Conservation (phyloP, 768 basidiomycete genomes). For the Plicaturopsis crispa region DNA sequence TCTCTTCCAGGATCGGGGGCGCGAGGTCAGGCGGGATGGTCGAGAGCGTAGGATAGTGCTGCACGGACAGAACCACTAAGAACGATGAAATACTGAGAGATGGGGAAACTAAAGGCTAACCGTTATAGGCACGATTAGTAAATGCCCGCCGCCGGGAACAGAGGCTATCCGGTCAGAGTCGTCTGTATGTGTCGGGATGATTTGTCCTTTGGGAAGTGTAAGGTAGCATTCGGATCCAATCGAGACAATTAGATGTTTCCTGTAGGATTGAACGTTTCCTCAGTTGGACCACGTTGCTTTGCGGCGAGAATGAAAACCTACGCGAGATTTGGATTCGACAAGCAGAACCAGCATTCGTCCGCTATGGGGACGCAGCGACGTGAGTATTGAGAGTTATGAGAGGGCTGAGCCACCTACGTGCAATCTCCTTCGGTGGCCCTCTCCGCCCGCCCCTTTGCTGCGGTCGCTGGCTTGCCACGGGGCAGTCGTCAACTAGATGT, state of each 20-base stretch:
- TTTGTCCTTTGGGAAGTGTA: conserved; percentile 94
- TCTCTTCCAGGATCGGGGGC: conserved; percentile 71
- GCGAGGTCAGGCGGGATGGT: conserved; percentile 77
- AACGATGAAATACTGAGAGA: too few relatives aligned
- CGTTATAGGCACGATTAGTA: conserved; percentile 90
- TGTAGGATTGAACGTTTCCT: too few relatives aligned
- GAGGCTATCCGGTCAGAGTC: conserved; percentile 20
- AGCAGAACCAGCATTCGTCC: conserved; percentile 97
- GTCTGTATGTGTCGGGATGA: conserved; percentile 63
- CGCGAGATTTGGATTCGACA: conserved; percentile 90
- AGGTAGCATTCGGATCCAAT: conserved; percentile 93
- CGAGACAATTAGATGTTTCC: conserved; percentile 92
- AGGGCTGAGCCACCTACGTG: conserved; percentile 45
- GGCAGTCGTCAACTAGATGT: conserved; percentile 87
- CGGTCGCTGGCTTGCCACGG: conserved; percentile 50
- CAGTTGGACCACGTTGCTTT: too few relatives aligned
- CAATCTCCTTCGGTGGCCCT: conserved; percentile 70
- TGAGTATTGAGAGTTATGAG: not conserved
- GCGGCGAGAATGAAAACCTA: too few relatives aligned
- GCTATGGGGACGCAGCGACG: conserved; percentile 33
- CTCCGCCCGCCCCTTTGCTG: conserved; percentile 28
- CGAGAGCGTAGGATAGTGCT: conserved; percentile 83
- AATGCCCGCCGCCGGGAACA: conserved; percentile 94
- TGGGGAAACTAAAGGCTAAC: too few relatives aligned
- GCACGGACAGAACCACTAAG: too few relatives aligned